Evolutionary conservation across 208 protist species (phyloP), one percentile per base, ranked within the genome.

Genomic region (Crithidia bombi): DNA sequence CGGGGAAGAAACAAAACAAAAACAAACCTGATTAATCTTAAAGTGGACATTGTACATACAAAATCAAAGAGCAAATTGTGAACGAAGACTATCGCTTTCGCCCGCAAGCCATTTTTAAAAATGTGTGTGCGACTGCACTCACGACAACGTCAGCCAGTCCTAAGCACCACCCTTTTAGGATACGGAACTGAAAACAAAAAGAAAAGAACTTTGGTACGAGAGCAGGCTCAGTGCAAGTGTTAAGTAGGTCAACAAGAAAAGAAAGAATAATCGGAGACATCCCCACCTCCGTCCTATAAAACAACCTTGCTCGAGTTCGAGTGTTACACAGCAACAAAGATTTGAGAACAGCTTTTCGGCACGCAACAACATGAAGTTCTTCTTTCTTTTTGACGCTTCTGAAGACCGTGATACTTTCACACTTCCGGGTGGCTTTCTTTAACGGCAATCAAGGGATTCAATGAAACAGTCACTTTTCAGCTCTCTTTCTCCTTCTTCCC

Each of bases 11-110:
- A 26, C 35, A 39, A 63, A 65, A 43, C 39, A 64, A 36, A 47
- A 49, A 54, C 32, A 51, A 51, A 61, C 36, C 44, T 38, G 36
- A 21, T 38, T 61, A 3, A 59, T 47, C 58, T 41, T 26, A 30
- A 54, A 65, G 41, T 39, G 6, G 30, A 65, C 43, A 54, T 41
- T 65, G 58, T 65, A 65, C 58, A 65, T 65, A 43, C 43, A 30
- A 41, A 65, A 15, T 35, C 23, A 25, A 41, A 30, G 28, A 51
- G 26, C 41, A 15, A 51, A 47, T 9, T 28, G 36, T 47, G 55
- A 58, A 25, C 38, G 21, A 47, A 28, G 21, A 47, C 6, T 5
- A 43, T 21, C 5, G 33, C n/a, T 47, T 47, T 47, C 36, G 30
- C 15, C 33, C 38, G 17, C 28, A 33, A 25, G 32, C 4, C 52